phyloP scores from a whole-genome alignment of 306 rosid genomes.

The Prunus salicina region DNA sequence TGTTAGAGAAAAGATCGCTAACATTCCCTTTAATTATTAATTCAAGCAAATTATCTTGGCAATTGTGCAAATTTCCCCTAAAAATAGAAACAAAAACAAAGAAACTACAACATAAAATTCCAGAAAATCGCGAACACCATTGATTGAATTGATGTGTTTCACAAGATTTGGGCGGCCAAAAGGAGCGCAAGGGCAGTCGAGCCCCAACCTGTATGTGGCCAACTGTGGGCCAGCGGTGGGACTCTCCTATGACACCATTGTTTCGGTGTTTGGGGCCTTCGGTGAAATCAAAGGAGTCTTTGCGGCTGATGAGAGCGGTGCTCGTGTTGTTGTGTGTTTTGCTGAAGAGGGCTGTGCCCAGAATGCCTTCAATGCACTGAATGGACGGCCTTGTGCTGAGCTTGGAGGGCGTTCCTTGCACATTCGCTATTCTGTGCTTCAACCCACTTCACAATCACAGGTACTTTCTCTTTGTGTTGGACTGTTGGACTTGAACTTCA shows the following conservation, averaged over 20 bases:
- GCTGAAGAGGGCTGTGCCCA: constrained; percentile 45
- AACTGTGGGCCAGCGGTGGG: constrained; percentile 87
- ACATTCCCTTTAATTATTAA: too few relatives aligned
- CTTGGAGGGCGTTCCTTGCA: constrained; percentile 73
- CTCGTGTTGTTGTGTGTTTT: constrained; percentile 71
- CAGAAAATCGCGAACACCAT: not conserved
- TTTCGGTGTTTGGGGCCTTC: constrained; percentile 51
- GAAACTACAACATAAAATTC: not conserved
- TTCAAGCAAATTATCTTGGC: too few relatives aligned
- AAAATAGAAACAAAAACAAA: not conserved
- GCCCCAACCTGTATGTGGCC: constrained; percentile 74
- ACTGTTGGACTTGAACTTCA: not conserved
- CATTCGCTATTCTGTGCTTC: constrained; percentile 66
- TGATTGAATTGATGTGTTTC: constrained; percentile 45
- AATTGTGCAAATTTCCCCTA: too few relatives aligned
- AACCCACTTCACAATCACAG: constrained; percentile 47
- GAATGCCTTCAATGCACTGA: constrained; percentile 54
- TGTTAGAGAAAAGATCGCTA: too few relatives aligned
- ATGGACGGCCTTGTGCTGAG: constrained; percentile 58
- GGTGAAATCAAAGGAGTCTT: constrained; percentile 64
- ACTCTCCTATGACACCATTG: constrained; percentile 43
- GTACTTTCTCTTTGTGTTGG: constrained; percentile 19
- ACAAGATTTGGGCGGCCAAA: constrained; percentile 66
- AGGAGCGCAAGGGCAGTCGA: constrained; percentile 32
- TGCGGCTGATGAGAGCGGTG: constrained; percentile 80